Evolutionary conservation across 2,329 filamentous ascomycete species (phyloP).

Genomic region (Xylariales sp.): DNA sequence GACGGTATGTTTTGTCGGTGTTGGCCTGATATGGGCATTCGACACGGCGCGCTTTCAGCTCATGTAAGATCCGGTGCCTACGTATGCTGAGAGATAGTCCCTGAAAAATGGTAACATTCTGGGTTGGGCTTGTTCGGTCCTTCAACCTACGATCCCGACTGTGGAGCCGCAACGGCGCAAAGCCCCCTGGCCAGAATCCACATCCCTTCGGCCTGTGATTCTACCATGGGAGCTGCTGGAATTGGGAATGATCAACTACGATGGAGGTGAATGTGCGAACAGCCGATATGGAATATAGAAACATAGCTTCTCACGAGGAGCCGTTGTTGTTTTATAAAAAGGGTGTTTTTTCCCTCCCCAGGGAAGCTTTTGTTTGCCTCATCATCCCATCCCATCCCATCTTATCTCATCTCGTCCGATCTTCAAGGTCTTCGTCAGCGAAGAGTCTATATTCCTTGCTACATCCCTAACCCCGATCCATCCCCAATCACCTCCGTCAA

Average conservation of each 20-base stretch:
- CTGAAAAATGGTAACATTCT: background rate
- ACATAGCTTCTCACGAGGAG: slow-evolving; percentile 15
- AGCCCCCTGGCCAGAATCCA: slow-evolving; percentile 28
- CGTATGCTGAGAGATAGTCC: background rate
- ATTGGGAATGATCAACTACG: slow-evolving; percentile 33
- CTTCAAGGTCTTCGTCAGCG: slow-evolving; percentile 28
- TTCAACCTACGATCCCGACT: slow-evolving; percentile 7
- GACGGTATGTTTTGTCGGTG: background rate
- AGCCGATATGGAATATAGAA: slow-evolving; percentile 24
- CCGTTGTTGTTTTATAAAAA: slow-evolving; percentile 33
- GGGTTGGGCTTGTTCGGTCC: slow-evolving; percentile 18
- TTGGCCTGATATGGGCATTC: slow-evolving; percentile 7
- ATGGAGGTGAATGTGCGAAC: slow-evolving; percentile 24
- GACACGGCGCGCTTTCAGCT: slow-evolving; percentile 1
- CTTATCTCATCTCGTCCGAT: slow-evolving; percentile 11
- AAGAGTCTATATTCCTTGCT: slow-evolving; percentile 28
- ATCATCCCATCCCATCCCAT: slow-evolving; percentile 34
- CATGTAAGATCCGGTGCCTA: background rate
- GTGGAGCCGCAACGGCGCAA: slow-evolving; percentile 20
- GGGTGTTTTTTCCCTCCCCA: slow-evolving; percentile 8
- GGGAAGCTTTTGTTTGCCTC: slow-evolving; percentile 22
- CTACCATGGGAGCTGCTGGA: slow-evolving; percentile 27
- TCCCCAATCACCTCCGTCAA: slow-evolving; percentile 32
- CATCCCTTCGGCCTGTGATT: slow-evolving; percentile 27
- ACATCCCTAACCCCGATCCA: slow-evolving; percentile 16